A percentile compares a stretch with the other conserved stretches of the same genome.
Evolutionary conservation across 345 rosid genomes (phyloP).

Genomic region (Bruguiera parviflora): DNA sequence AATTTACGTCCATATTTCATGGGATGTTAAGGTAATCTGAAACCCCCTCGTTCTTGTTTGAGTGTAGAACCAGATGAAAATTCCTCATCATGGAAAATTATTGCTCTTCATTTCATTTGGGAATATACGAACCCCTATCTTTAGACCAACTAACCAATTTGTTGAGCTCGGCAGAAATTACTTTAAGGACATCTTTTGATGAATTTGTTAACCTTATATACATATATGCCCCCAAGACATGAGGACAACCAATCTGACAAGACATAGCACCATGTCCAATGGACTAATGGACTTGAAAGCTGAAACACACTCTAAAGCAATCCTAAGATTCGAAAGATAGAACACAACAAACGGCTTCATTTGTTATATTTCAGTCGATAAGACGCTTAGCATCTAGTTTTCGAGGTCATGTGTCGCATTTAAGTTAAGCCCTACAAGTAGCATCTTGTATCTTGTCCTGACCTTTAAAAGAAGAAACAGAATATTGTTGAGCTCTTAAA

Average conservation of each 20-base stretch:
- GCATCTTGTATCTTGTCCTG: constrained; percentile 21
- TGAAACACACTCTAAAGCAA: not conserved
- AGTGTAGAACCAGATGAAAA: too few species aligned
- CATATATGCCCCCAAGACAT: not conserved
- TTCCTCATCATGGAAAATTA: too few species aligned
- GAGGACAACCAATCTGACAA: not conserved
- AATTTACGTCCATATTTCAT: too few species aligned
- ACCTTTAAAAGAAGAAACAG: not conserved
- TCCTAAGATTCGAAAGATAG: not conserved
- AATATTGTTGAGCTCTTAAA: constrained; percentile 12
- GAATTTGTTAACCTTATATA: too few species aligned
- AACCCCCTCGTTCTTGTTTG: too few species aligned
- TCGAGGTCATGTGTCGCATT: not conserved
- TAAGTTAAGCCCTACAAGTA: constrained; percentile 6
- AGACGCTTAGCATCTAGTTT: not conserved
- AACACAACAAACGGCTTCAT: not conserved
- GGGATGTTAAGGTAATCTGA: too few species aligned
- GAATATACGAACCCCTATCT: too few species aligned
- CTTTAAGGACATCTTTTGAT: too few species aligned
- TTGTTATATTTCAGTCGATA: not conserved
- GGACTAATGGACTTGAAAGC: not conserved
- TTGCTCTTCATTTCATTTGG: too few species aligned
- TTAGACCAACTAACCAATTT: too few species aligned
- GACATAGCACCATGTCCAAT: not conserved
- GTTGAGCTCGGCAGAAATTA: too few species aligned